Percentiles rank a stretch among this genome's conserved stretches.
These are phyloP conservation scores for Kalaharituber pfeilii DNA, from an alignment of 2,329 filamentous ascomycete genomes.

Conservation along the genomic window DNA sequence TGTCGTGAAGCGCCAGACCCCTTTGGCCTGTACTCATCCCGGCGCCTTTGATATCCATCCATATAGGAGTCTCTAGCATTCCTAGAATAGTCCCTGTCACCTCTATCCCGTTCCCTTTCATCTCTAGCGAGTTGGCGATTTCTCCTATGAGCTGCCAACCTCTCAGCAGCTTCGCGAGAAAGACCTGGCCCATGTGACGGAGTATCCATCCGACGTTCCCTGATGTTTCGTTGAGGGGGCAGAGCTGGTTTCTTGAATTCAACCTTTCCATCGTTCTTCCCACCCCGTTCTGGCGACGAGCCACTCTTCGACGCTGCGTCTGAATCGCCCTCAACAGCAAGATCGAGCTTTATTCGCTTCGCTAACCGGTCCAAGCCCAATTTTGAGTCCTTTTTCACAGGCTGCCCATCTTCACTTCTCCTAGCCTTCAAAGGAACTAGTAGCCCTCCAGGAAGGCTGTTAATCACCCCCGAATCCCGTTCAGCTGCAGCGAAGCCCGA, in stretches of 20 bases:
- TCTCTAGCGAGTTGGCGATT: constrained; percentile 7
- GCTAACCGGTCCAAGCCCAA: constrained; percentile 21
- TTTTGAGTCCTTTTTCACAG: constrained; percentile 19
- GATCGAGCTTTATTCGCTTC: constrained; percentile 23
- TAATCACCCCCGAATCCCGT: constrained; percentile 6
- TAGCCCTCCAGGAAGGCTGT: constrained; percentile 20
- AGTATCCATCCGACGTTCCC: constrained; percentile 22
- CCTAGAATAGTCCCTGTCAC: constrained; percentile 12
- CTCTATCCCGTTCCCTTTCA: constrained; percentile 14
- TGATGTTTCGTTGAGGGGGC: constrained; percentile 19
- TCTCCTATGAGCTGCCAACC: constrained; percentile 13
- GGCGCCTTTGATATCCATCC: constrained; percentile 8
- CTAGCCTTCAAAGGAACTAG: constrained; percentile 16
- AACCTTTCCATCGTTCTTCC: constrained; percentile 13
- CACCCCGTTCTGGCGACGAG: neutral
- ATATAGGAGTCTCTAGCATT: constrained; percentile 5
- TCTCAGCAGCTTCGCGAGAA: constrained; percentile 20
- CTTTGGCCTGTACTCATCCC: neutral
- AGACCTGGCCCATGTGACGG: constrained; percentile 21
- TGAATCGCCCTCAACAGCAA: constrained; percentile 18
- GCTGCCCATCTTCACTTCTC: constrained; percentile 11
- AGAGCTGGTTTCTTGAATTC: constrained; percentile 23
- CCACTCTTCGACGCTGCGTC: constrained; percentile 5
- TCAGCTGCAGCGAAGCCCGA: constrained; percentile 8
- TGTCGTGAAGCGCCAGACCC: constrained; percentile 2